phyloP scores from a whole-genome alignment of 371 early-diverging fungal species.

The Haplosporangium sp. region DNA sequence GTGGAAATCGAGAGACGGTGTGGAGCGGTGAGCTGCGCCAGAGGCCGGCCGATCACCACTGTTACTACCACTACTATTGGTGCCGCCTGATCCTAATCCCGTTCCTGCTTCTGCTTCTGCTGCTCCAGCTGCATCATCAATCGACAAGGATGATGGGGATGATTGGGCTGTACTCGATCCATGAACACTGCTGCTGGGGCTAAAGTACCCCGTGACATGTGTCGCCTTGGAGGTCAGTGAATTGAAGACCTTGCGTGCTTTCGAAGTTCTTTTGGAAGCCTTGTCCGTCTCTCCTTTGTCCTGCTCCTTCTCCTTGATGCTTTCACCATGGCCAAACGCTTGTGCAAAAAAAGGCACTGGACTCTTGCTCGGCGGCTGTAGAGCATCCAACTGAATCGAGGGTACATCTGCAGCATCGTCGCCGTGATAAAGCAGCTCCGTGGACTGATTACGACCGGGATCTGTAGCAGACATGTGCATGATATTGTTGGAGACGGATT shows the following conservation, averaged over 20 bases:
- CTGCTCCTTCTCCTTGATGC: constrained; percentile 11
- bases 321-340: constrained; percentile 29
- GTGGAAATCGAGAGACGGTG: neutral
- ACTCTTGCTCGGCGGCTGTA: constrained; percentile 24
- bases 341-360: constrained; percentile 11
- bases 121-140: neutral
- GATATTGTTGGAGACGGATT: constrained; percentile 9
- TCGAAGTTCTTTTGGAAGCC: constrained; percentile 29
- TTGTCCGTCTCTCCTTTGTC: constrained; percentile 15
- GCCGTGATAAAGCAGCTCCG: neutral
- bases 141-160: neutral
- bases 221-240: constrained; percentile 37
- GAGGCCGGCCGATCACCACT: constrained; percentile 5
- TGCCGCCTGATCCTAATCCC: neutral
- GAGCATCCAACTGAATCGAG: constrained; percentile 26
- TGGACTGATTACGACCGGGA: constrained; percentile 13
- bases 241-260: constrained; percentile 39
- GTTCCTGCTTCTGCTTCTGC: neutral
- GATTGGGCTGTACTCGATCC: neutral
- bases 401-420: constrained; percentile 12
- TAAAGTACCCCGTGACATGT: constrained; percentile 48
- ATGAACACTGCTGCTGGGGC: constrained; percentile 16
- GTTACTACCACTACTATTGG: neutral
- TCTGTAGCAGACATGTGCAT: constrained; percentile 17
- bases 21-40: constrained; percentile 6